Evolutionary conservation across 2,329 filamentous ascomycete species (phyloP), one percentile per base, ranked within the genome.

Genomic region (Cercospora sp.): DNA sequence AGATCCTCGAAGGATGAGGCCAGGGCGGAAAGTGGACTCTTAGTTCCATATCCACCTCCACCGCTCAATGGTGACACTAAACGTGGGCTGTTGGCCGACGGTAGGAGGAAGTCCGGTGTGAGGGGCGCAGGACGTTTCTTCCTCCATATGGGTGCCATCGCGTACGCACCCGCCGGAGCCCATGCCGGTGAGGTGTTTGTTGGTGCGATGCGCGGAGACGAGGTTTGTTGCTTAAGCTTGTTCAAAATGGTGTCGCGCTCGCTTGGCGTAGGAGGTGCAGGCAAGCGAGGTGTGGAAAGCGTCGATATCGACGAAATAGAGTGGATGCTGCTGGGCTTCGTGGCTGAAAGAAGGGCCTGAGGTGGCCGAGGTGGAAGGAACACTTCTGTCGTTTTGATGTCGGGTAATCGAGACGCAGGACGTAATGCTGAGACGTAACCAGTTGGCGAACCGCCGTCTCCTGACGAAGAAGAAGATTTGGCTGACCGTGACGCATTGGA

Each of bases 351-450:
- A 60, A 48, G 36, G 33, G 20, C 36, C 23, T 48, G 63, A 55
- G 36, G 66, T 39, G 18, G 62, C 28, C 62, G 51, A 3, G 62
- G 51, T 7, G 68, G 66, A 8, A 70, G 60, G 12, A 59, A 58
- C 13, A 70, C 39, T 33, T 65, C 66, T 57, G 63, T 64, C n/a
- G 62, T 64, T 26, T 57, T 58, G 36, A 64, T 64, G 8, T 39
- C 45, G 7, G 48, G 45, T 23, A 23, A 8, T 28, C 16, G 62
- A 28, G 16, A 58, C 2, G 23, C 28, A 16, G 30, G 18, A 12
- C 33, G 51, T 33, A 53, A 36, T 10, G 62, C 18, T 9, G 51
- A 64, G 51, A 64, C 51, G 23, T 42, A 59, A 3, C 62, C 62
- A 8, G 58, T 64, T n/a, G 62, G 53, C 16, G 26, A 53, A 26